Percentiles rank a stretch among this genome's conserved stretches.
These are phyloP conservation scores for Paraurostyla sp. DNA, from an alignment of 73 alveolate species.

Conservation along the genomic window DNA sequence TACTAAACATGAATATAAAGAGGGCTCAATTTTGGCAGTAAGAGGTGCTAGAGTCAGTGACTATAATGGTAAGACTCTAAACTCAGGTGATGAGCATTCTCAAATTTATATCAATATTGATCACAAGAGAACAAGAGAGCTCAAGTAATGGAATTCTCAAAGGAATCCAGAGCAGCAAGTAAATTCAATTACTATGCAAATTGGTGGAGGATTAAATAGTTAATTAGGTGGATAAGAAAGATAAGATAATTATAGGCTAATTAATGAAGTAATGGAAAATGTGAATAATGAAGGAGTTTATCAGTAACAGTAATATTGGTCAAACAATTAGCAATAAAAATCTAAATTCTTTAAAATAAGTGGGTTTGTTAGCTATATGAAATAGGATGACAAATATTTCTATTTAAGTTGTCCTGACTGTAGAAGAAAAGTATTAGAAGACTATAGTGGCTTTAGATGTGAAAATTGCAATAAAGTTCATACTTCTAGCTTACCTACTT, in stretches of 20 bases:
- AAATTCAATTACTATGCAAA: neutral
- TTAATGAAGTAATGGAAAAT: conserved; percentile 37
- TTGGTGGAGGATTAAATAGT: neutral
- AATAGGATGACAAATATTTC: conserved; percentile 9
- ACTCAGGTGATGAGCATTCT: conserved; percentile 50
- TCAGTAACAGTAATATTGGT: neutral
- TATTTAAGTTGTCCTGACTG: conserved; percentile 50
- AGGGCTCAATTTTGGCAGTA: conserved; percentile 64
- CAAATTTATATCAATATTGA: conserved; percentile 18
- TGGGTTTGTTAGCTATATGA: conserved; percentile 23
- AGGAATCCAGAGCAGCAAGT: conserved; percentile 20
- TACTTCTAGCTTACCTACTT: conserved; percentile 51
- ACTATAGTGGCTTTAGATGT: conserved; percentile 25
- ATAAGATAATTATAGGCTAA: conserved; percentile 28
- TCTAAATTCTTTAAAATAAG: conserved; percentile 24
- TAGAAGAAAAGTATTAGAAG: conserved; percentile 33
- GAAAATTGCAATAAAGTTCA: conserved; percentile 42
- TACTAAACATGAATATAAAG: neutral
- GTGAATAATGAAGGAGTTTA: neutral
- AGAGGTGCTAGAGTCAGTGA: conserved; percentile 74
- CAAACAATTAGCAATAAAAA: neutral
- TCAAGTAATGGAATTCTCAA: conserved; percentile 24
- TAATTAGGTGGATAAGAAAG: neutral
- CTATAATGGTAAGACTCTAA: conserved; percentile 66
- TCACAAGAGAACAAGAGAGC: conserved; percentile 44